Conservation (phyloP, 352 stramenopile genomes). For the Phytophthora macrochlamydospora region DNA sequence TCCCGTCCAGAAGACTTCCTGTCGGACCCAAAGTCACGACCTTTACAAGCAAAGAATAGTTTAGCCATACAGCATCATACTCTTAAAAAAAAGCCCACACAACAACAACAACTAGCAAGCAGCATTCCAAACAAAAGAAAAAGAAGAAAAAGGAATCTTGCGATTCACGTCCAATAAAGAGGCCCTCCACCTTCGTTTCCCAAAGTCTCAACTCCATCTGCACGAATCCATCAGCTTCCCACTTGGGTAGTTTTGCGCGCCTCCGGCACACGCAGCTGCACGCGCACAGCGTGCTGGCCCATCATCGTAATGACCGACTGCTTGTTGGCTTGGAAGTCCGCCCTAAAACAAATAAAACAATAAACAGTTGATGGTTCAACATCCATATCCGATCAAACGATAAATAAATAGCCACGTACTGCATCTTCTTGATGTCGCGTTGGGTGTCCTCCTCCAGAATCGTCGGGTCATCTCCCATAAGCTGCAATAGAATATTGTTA, state of each 20-base stretch:
- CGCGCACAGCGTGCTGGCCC: slow-evolving; percentile 68
- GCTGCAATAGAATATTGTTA: slow-evolving; percentile 30
- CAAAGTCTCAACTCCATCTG: slow-evolving; percentile 2
- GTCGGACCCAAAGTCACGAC: too few relatives aligned
- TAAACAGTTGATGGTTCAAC: slow-evolving; percentile 5
- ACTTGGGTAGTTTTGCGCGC: slow-evolving; percentile 58
- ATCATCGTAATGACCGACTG: slow-evolving; percentile 73
- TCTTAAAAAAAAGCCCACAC: background rate
- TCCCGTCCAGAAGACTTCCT: too few relatives aligned
- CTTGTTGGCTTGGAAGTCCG: slow-evolving; percentile 77
- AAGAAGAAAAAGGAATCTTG: slow-evolving; percentile 19
- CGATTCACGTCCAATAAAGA: slow-evolving; percentile 24
- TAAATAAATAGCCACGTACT: slow-evolving; percentile 33
- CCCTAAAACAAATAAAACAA: slow-evolving; percentile 28
- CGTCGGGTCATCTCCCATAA: slow-evolving; percentile 81
- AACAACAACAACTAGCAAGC: background rate
- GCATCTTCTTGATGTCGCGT: slow-evolving; percentile 83
- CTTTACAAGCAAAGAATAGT: too few relatives aligned
- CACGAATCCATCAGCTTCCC: background rate
- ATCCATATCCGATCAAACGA: background rate
- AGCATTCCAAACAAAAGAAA: background rate
- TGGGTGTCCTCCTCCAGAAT: slow-evolving; percentile 81
- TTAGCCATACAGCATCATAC: too few relatives aligned
- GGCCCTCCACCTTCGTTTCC: background rate
- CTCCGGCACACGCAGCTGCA: slow-evolving; percentile 71